Base-by-base conservation (phyloP, 2,329 filamentous ascomycete genomes). In the Phyllosticta citrichinensis region DNA sequence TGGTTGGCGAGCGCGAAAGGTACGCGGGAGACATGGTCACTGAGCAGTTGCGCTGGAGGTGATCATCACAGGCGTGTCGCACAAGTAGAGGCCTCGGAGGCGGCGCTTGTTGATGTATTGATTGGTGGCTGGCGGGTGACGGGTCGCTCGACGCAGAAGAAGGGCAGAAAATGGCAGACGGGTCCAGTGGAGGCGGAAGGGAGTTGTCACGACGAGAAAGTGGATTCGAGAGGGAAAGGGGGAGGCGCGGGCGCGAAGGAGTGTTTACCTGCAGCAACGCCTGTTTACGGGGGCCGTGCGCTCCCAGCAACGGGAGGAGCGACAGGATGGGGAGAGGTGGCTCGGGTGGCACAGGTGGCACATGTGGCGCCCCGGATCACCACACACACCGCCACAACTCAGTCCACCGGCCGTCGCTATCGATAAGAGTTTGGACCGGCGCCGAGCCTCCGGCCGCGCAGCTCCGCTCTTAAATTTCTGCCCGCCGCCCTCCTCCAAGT, bases 11-110 rank as follows among this genome's bases (percentile, higher is more conserved):
- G 64, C 74, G 74, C 58, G 71, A 69, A 25, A 70, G 65, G 65
- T 72, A 71, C 25, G 69, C 63, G 66, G 69, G 73, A 65, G 70
- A 73, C 72, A 75, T 75, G 50, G 64, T 53, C 22, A 62, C 33
- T 57, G 55, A 56, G 54, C 27, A 62, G 51, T 58, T 56, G 60
- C 40, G 40, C 40, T n/a, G 40, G n/a, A 47, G n/a, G 40, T 62
- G 30, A n/a, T 58, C 60, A 62, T 62, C 60, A 62, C 55, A 55
- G 35, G 55, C 55, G 51, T 33, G 55, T 62, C n/a, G 55, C 55
- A 57, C 51, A 47, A 24, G 33, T 52, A 47, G 24, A 52, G 58
- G 58, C 53, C 25, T 56, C 57, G 58, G 55, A 52, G 24, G 58
- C 58, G 58, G 53, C 53, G 24, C 22, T 14, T 35, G 35, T 9